Conservation (phyloP, 108 stramenopile genomes). For the Thalassiosira profunda region DNA sequence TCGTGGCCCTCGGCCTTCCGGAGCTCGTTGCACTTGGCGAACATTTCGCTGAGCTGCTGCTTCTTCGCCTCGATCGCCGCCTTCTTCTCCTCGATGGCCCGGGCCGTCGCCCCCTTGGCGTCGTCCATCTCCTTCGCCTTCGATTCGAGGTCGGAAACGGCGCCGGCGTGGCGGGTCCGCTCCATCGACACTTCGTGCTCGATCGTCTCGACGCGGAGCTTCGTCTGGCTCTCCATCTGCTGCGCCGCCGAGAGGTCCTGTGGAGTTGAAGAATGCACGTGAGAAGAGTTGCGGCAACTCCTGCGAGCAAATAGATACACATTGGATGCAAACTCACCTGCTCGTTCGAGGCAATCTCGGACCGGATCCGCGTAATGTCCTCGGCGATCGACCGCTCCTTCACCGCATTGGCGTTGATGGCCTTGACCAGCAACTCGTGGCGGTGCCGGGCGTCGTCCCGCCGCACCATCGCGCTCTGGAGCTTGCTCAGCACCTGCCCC, state of each 20-base stretch:
- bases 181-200: slow-evolving; percentile 55
- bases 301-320: too few relatives aligned
- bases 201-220: slow-evolving; percentile 55
- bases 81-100: slow-evolving; percentile 36
- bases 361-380: slow-evolving; percentile 40
- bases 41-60: slow-evolving; percentile 36
- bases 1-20: slow-evolving; percentile 40
- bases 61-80: slow-evolving; percentile 42
- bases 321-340: too few relatives aligned
- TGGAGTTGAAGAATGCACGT: too few relatives aligned
- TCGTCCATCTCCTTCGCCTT: slow-evolving; percentile 26
- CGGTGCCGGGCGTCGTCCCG: slow-evolving; percentile 43
- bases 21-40: slow-evolving; percentile 45
- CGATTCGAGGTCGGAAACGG: slow-evolving; percentile 12
- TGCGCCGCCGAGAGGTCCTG: slow-evolving; percentile 52
- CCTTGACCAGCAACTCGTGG: slow-evolving; percentile 43
- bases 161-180: slow-evolving; percentile 39
- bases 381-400: slow-evolving; percentile 42
- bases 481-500: slow-evolving; percentile 30
- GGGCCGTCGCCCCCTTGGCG: slow-evolving; percentile 34
- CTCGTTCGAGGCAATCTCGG: slow-evolving; percentile 30
- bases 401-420: slow-evolving; percentile 42
- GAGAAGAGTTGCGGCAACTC: too few relatives aligned
- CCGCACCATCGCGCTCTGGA: slow-evolving; percentile 22
- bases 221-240: slow-evolving; percentile 54